Base-by-base conservation (phyloP, 2,329 filamentous ascomycete species). In the Didymella segeticola region DNA sequence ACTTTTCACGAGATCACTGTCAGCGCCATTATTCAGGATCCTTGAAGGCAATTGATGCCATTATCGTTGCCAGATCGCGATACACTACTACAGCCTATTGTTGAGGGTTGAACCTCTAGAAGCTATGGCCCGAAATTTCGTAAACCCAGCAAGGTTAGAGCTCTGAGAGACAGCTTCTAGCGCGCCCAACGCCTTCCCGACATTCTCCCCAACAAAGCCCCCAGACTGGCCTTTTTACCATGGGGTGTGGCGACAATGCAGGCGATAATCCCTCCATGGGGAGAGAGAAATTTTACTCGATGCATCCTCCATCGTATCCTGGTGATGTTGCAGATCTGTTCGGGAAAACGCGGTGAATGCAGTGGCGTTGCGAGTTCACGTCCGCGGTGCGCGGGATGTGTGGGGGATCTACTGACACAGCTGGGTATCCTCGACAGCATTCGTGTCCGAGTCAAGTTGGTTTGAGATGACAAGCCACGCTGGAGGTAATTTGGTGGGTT, bases 11-110 rank as follows among this genome's bases (percentile, higher is more conserved):
- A 26, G 27, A 11, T 26, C 51, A n/a, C 36, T 1, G 11, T 14
- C 34, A 43, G 14, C 36, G 22, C 50, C 36, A 19, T n/a, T 7
- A 17, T 3, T 14, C 5, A 14, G 20, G n/a, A 23, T 2, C 23
- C 14, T n/a, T 15, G 34, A 19, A 15, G 11, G 15, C 30, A 43
- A 38, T 49, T 43, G 46, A 36, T 19, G 29, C 23, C 23, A 31
- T 38, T 31, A 20, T 36, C 33, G 37, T 38, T 31, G 23, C 39
- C 33, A 25, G 29, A 31, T 56, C 33, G 36, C 34, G 46, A 29
- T 54, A 51, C 58, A 55, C 55, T 14, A 63, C 67, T 64, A n/a
- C n/a, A n/a, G 64, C 68, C 62, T 67, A 66, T 56, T 69, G 69
- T 67, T 69, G 68, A 48, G 51, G 10, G 29, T 49, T 29, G 34